Evolutionary conservation across 768 basidiomycete genomes (phyloP).

Genomic region (Auriscalpium vulgare): DNA sequence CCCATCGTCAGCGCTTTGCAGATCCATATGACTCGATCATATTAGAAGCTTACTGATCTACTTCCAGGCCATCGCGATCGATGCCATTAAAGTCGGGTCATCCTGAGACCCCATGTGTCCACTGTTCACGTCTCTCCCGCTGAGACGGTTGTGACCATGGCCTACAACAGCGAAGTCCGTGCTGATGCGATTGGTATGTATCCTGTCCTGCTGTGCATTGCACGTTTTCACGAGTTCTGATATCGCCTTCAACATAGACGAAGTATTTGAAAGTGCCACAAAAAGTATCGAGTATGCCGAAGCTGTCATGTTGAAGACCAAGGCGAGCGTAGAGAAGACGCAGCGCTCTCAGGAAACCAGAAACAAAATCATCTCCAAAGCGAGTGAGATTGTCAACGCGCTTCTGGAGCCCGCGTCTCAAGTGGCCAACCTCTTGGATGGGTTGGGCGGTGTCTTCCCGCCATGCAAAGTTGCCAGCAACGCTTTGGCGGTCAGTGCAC

Average conservation of each 20-base stretch:
- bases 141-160: too few relatives aligned
- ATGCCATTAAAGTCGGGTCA: too few relatives aligned
- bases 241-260: not conserved
- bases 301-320: not conserved
- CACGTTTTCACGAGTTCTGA: too few relatives aligned
- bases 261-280: not conserved
- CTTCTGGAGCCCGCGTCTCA: constrained; percentile 9
- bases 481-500: not conserved
- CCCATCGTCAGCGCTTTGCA: too few relatives aligned
- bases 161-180: too few relatives aligned
- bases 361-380: constrained; percentile 5
- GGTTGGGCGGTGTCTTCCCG: constrained; percentile 4
- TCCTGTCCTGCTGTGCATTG: not conserved
- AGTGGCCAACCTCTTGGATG: constrained; percentile 9
- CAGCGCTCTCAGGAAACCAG: constrained; percentile 3
- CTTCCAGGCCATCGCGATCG: too few relatives aligned
- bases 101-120: too few relatives aligned
- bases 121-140: too few relatives aligned
- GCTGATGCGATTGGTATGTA: too few relatives aligned
- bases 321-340: constrained; percentile 2
- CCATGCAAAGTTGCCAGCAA: constrained; percentile 4
- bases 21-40: too few relatives aligned
- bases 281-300: constrained; percentile 7
- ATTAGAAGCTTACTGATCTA: too few relatives aligned
- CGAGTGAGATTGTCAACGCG: constrained; percentile 10